Evolutionary conservation across 441 rosid species (phyloP), one percentile per base, ranked within the genome.

Genomic region (Pelargonium cotyledonis): DNA sequence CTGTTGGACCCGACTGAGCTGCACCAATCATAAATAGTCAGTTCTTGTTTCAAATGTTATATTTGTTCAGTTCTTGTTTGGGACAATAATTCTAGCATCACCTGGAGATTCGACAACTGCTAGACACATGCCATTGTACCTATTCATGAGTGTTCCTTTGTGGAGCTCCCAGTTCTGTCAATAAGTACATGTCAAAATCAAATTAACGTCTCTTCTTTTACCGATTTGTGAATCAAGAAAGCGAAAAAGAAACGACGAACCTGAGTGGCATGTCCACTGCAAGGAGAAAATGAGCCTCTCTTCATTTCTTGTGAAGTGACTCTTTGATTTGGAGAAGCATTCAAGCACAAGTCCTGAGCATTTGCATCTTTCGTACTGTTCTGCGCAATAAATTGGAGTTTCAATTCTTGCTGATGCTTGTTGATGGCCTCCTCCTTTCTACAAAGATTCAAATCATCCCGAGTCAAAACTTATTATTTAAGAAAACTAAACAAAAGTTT

Each of bases 121-220:
- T 53, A 53, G 19, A 31, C 98, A 91, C 8, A 86, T 92, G 73
- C 97, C 95, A 5, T 96, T 88, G 53, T 91, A 89, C 66, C 84
- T 88, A 77, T 84, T 94, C 58, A 73, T 40, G 8, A 94, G 85
- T 29, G 88, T 78, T 73, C 95, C 98, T 31, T 83, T 79, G 63
- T 77, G 84, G 58, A 88, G 79, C 79, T 87, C 83, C 98, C 98
- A 94, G 89, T 85, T 83, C 97, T 91, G 84, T 76, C 40, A 63
- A 70, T 38, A 46, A 46, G 26, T 1, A 0, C 63, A 31, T 70
- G 29, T 65, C 29, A 14, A 38, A 5, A 19, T 49, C 15, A 46
- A 29, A 18, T 44, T 23, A n/a, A 38, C 29, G 46, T 43, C 41
- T 15, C 21, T 15, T 53, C 19, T 15, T 53, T 53, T n/a, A 47